Conservation (phyloP, 352 stramenopile species). For the Globisporangium middletonii region DNA sequence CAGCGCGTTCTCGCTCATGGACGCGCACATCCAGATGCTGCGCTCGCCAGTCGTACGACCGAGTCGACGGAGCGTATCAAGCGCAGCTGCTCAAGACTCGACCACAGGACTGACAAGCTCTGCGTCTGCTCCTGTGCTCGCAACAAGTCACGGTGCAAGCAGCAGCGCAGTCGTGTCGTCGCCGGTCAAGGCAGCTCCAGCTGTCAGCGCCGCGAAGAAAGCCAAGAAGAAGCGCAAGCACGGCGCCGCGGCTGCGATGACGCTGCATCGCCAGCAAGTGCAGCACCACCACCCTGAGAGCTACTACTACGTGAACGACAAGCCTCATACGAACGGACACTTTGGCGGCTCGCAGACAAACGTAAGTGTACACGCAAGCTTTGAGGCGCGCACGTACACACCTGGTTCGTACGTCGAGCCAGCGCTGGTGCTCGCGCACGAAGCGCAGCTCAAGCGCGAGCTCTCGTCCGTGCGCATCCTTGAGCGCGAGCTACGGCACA, state of each 20-base stretch:
- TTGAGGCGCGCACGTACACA: constrained; percentile 8
- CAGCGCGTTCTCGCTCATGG: constrained; percentile 32
- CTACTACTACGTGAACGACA: constrained; percentile 10
- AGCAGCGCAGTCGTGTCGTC: background rate
- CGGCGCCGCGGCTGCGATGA: background rate
- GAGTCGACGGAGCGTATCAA: constrained; percentile 24
- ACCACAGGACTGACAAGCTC: constrained; percentile 5
- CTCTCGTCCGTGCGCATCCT: constrained; percentile 32
- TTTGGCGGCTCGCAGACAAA: constrained; percentile 10
- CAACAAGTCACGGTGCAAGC: background rate
- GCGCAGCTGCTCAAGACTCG: constrained; percentile 3
- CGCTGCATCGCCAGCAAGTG: too few species aligned
- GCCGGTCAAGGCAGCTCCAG: background rate
- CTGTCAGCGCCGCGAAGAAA: background rate
- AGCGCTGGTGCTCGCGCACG: constrained; percentile 30
- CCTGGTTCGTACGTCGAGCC: constrained; percentile 27
- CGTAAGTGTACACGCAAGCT: constrained; percentile 7
- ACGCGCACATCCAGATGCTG: constrained; percentile 38
- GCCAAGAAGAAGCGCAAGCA: constrained; percentile 25
- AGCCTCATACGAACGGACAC: constrained; percentile 13
- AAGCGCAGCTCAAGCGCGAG: constrained; percentile 41
- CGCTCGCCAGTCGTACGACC: constrained; percentile 50
- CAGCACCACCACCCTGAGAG: constrained; percentile 11
- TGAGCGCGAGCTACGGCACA: constrained; percentile 43
- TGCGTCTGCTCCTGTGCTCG: constrained; percentile 1